These are phyloP conservation scores for Elsinoe necatrix DNA, from an alignment of 2,329 filamentous ascomycete species.

Conservation along the genomic window DNA sequence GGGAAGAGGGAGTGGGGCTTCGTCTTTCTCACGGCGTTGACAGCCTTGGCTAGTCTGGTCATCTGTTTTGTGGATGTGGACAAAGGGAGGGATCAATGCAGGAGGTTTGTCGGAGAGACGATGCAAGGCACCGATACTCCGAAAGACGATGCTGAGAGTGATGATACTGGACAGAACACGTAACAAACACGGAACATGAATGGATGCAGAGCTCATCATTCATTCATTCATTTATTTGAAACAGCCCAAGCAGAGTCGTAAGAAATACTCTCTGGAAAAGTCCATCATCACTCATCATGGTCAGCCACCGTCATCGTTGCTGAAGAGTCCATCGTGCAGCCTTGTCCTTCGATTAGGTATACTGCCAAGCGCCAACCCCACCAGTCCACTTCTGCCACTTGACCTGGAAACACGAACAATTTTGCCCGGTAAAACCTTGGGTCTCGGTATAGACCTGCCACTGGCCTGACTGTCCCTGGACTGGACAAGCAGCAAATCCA, in stretches of 20 bases:
- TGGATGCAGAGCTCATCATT: background rate
- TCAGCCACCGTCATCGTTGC: background rate
- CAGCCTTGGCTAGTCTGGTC: background rate
- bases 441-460: constrained; percentile 19
- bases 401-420: constrained; percentile 17
- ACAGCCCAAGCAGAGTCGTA: background rate
- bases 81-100: constrained; percentile 14
- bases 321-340: background rate
- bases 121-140: background rate
- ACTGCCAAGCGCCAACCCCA: constrained; percentile 20
- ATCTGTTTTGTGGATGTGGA: constrained; percentile 15
- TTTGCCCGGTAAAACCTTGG: constrained; percentile 6
- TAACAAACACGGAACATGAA: too few species aligned
- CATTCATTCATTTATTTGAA: background rate
- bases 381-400: constrained; percentile 12
- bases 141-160: background rate
- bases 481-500: constrained; percentile 21
- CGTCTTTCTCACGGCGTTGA: constrained; percentile 13
- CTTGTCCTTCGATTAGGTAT: constrained; percentile 13
- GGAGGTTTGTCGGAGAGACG: constrained; percentile 1
- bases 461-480: constrained; percentile 6
- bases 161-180: background rate
- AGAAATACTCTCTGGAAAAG: background rate
- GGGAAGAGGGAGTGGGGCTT: constrained; percentile 13
- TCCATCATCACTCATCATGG: background rate